A percentile compares a stretch with the other conserved stretches of the same genome.
Conservation (phyloP, 2,329 filamentous ascomycete genomes). For the Endothia cerciana region DNA sequence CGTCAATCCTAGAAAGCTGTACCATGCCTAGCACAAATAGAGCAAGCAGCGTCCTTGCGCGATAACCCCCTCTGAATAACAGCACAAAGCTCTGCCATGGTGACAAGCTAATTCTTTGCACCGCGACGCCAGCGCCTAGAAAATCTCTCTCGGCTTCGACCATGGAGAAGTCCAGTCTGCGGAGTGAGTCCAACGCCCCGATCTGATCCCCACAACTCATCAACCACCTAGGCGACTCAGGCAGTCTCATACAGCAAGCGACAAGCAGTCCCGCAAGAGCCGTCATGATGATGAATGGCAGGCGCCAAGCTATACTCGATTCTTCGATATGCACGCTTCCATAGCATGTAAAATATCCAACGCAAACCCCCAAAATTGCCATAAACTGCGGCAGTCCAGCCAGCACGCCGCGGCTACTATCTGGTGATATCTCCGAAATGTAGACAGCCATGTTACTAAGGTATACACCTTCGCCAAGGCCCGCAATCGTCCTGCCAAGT, state of each 20-base stretch:
- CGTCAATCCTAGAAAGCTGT: constrained; percentile 66
- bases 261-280: constrained; percentile 45
- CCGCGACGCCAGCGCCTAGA: constrained; percentile 33
- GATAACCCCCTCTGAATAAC: constrained; percentile 46
- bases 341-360: constrained; percentile 65
- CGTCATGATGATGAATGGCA: constrained; percentile 57
- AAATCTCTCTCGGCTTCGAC: constrained; percentile 53
- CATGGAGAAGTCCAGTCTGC: constrained; percentile 47
- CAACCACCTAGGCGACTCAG: constrained; percentile 63
- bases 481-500: constrained; percentile 57
- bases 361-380: constrained; percentile 52
- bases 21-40: constrained; percentile 63
- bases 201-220: constrained; percentile 48
- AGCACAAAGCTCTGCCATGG: constrained; percentile 39
- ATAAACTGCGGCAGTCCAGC: constrained; percentile 58
- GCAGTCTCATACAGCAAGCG: constrained; percentile 46
- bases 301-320: constrained; percentile 57
- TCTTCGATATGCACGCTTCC: constrained; percentile 49
- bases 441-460: constrained; percentile 62
- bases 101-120: constrained; percentile 38
- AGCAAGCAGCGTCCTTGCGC: constrained; percentile 53
- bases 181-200: constrained; percentile 49
- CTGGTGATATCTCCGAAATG: constrained; percentile 64
- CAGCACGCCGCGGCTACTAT: constrained; percentile 52
- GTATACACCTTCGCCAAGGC: constrained; percentile 62